Evolutionary conservation across 345 rosid genomes (phyloP), one percentile per base, ranked within the genome.

Genomic region (Noccaea caerulescens): DNA sequence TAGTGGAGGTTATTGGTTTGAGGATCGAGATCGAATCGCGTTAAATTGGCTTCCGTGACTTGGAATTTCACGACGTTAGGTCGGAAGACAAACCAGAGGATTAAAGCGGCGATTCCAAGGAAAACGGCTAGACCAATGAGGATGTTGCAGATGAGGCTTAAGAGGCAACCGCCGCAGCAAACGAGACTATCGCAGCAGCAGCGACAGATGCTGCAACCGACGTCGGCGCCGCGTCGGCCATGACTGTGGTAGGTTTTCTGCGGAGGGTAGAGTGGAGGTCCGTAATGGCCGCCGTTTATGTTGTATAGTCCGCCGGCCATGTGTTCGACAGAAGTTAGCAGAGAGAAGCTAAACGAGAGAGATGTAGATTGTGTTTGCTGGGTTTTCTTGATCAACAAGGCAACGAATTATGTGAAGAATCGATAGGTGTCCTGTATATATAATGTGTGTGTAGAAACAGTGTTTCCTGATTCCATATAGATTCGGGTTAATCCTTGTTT

Each of bases 61-160:
- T 81, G 83, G 65, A 86, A 72, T 8, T 76, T 80, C 25, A 76
- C 65, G 59, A 69, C 68, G 59, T 85, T 69, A 1, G 93, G 93
- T 25, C 88, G 89, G 77, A 89, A 43, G 10, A 72, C 69, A 42
- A 86, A 83, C 90, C 92, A 87, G 64, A 80, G 16, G 68, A 87
- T 37, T 57, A 89, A 69, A 34, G 76, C 78, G 3, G 73, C 72
- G 13, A 80, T 34, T 72, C 85, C 88, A 2, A 83, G 11, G 58
- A 72, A 30, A 53, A 85, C 23, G 1, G 73, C 76, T 13, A 67
- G 16, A 66, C 77, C 53, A 39, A 53, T 61, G 20, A 91, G 56
- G 64, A 89, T 81, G 73, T n/a, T 64, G 42, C 71, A 72, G 71
- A 72, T 0, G 25, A 64, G 10, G 42, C 11, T 56, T 2, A 64